phyloP scores from a whole-genome alignment of 2,329 filamentous ascomycete species.

The Alternaria incomplexa region DNA sequence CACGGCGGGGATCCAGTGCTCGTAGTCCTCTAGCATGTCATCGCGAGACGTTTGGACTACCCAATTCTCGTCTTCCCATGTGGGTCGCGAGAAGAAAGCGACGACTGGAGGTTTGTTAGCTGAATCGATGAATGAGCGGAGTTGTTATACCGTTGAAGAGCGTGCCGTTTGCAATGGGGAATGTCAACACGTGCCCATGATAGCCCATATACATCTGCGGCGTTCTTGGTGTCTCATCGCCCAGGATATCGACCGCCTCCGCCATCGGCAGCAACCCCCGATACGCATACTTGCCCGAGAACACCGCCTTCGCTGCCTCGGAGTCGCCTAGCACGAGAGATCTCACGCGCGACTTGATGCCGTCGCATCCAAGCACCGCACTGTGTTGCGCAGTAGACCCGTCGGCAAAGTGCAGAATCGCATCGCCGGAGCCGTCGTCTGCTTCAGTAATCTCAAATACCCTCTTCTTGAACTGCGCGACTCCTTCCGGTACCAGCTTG shows the following conservation, averaged over 20 bases:
- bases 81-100: constrained; percentile 28
- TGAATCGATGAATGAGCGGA: no score
- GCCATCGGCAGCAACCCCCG: constrained; percentile 67
- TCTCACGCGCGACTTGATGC: constrained; percentile 64
- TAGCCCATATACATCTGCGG: constrained; percentile 51
- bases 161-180: constrained; percentile 1
- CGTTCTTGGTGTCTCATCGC: constrained; percentile 64
- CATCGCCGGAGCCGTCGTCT: constrained; percentile 31
- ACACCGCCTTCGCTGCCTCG: constrained; percentile 53
- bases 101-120: constrained; percentile 25
- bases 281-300: constrained; percentile 67
- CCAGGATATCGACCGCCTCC: constrained; percentile 56
- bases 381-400: constrained; percentile 52
- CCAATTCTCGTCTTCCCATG: constrained; percentile 33
- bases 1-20: constrained; percentile 27
- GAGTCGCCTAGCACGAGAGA: constrained; percentile 58
- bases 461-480: constrained; percentile 52
- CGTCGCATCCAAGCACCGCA: constrained; percentile 67
- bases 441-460: constrained; percentile 32
- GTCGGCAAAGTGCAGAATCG: constrained; percentile 52
- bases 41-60: constrained; percentile 32
- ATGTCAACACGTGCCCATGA: neutral
- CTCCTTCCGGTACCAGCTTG: constrained; percentile 52
- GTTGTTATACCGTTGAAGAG: neutral
- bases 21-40: constrained; percentile 37